A percentile compares a stretch with the other conserved stretches of the same genome.
These are phyloP conservation scores for Takashimella tepidaria DNA, from an alignment of 1,284 basidiomycete species.

Conservation along the genomic window DNA sequence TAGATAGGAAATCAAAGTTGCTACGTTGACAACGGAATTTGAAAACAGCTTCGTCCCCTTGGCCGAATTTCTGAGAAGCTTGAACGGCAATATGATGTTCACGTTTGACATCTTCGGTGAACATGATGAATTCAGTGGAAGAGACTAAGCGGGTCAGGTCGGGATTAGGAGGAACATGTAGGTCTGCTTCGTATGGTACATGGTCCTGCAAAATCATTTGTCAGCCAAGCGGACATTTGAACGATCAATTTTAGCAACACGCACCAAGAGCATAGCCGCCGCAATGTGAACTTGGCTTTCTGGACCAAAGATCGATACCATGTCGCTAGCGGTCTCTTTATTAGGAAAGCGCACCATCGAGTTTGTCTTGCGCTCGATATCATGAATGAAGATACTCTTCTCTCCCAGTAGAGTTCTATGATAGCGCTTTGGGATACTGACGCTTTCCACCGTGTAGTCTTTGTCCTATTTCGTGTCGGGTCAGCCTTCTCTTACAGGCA, in stretches of 20 bases:
- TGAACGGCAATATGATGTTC: constrained; percentile 87
- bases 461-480: constrained; percentile 68
- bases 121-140: constrained; percentile 72
- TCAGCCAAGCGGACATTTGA: no score
- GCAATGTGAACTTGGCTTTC: constrained; percentile 96
- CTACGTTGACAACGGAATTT: constrained; percentile 92
- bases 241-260: constrained; percentile 3
- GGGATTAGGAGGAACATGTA: constrained; percentile 76
- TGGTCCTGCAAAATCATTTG: no score
- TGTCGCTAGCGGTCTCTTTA: constrained; percentile 79
- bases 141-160: constrained; percentile 70
- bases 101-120: constrained; percentile 81
- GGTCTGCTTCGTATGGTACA: constrained; percentile 94
- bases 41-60: constrained; percentile 74
- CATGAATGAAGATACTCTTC: constrained; percentile 93
- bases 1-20: constrained; percentile 85
- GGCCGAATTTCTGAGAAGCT: constrained; percentile 54
- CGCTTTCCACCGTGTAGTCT: constrained; percentile 89
- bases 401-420: constrained; percentile 92
- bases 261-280: constrained; percentile 77
- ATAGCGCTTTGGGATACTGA: constrained; percentile 87
- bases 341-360: constrained; percentile 91
- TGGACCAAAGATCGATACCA: constrained; percentile 85
- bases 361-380: constrained; percentile 95
- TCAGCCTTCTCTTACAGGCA: constrained; percentile 5